Evolutionary conservation across 495 filamentous ascomycete species (phyloP).

Genomic region (Aspergillus conjunctus): DNA sequence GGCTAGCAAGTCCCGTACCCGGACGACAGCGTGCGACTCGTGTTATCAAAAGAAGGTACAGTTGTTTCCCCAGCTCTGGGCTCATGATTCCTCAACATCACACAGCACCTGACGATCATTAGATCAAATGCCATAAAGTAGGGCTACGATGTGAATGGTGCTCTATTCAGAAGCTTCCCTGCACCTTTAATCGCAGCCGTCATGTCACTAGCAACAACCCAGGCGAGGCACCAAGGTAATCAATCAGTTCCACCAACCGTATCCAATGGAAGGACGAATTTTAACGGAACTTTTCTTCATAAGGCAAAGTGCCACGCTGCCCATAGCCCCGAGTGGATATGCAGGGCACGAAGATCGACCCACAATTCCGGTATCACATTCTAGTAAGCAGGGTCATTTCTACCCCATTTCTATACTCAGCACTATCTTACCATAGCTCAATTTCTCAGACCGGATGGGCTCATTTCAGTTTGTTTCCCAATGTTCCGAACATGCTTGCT

Average conservation of each 20-base stretch:
- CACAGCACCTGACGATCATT: background rate
- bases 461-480: too few relatives aligned
- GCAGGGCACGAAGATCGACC: too few relatives aligned
- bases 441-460: background rate
- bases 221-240: background rate
- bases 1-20: too few relatives aligned
- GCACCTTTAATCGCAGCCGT: slow-evolving; percentile 5
- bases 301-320: too few relatives aligned
- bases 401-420: too few relatives aligned
- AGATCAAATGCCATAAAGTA: slow-evolving; percentile 9
- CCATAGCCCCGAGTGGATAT: too few relatives aligned
- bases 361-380: too few relatives aligned
- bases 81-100: background rate
- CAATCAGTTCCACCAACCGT: background rate
- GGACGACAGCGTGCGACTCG: background rate
- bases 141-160: slow-evolving; percentile 15
- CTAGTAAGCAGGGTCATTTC: too few relatives aligned
- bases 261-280: too few relatives aligned
- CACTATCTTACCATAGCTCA: background rate
- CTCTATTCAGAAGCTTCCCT: background rate
- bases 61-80: background rate
- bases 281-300: too few relatives aligned
- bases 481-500: too few relatives aligned
- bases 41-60: background rate
- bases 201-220: background rate